Percentiles rank a stretch among this genome's conserved stretches.
phyloP scores from a whole-genome alignment of 2,329 filamentous ascomycete species.

The Aspergillus ruber region DNA sequence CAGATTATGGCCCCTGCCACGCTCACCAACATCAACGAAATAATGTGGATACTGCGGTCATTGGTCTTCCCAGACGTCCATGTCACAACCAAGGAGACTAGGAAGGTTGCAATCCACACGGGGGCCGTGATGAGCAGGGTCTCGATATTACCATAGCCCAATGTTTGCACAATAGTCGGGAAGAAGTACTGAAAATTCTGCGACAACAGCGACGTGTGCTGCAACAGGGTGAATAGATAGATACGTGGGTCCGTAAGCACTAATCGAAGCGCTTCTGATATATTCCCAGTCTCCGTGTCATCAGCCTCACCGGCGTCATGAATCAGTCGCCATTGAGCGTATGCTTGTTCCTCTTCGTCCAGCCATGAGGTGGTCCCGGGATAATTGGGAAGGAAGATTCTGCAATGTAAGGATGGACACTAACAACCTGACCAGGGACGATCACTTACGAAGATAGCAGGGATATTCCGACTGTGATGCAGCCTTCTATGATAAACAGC shows the following conservation, averaged over 20 bases:
- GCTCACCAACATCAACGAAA: slow-evolving; percentile 47
- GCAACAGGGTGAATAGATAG: slow-evolving; percentile 40
- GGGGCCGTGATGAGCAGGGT: slow-evolving; percentile 44
- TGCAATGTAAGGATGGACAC: slow-evolving; percentile 22
- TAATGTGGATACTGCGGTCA: slow-evolving; percentile 54
- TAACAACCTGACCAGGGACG: too few species aligned
- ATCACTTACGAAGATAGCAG: slow-evolving; percentile 26
- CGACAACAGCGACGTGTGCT: slow-evolving; percentile 43
- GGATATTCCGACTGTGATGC: slow-evolving; percentile 35
- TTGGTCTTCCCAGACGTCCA: slow-evolving; percentile 49
- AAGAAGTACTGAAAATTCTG: slow-evolving; percentile 62
- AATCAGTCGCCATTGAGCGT: slow-evolving; percentile 48
- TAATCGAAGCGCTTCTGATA: slow-evolving; percentile 40
- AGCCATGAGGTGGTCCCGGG: slow-evolving; percentile 50
- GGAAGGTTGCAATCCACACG: slow-evolving; percentile 52
- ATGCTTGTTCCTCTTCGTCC: slow-evolving; percentile 45
- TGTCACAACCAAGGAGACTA: slow-evolving; percentile 50
- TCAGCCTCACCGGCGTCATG: slow-evolving; percentile 44
- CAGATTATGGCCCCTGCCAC: slow-evolving; percentile 52
- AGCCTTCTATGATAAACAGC: slow-evolving; percentile 34
- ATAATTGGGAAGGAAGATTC: slow-evolving; percentile 43
- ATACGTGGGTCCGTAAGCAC: slow-evolving; percentile 26
- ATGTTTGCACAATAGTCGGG: slow-evolving; percentile 56
- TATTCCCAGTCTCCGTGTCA: slow-evolving; percentile 35
- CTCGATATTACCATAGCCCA: slow-evolving; percentile 48